These are phyloP conservation scores for Exophiala dermatitidis DNA, from an alignment of 2,329 filamentous ascomycete species.

Conservation along the genomic window DNA sequence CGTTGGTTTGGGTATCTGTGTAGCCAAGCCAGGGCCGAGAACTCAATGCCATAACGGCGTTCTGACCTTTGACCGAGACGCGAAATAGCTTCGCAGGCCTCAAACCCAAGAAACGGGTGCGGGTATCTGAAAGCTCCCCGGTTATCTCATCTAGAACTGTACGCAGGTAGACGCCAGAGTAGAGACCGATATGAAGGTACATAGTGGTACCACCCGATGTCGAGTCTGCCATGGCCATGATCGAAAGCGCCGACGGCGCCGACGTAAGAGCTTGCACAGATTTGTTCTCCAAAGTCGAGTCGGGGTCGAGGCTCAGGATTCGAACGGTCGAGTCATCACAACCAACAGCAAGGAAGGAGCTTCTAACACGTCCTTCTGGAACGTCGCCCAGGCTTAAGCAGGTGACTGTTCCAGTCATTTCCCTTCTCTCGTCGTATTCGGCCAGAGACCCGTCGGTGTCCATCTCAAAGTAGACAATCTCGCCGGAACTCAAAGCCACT, in stretches of 20 bases:
- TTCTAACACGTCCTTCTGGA: constrained; percentile 79
- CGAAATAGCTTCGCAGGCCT: constrained; percentile 85
- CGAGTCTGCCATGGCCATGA: constrained; percentile 94
- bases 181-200: constrained; percentile 91
- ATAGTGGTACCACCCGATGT: constrained; percentile 80
- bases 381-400: constrained; percentile 90
- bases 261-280: constrained; percentile 91
- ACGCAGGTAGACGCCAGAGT: constrained; percentile 90
- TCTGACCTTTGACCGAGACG: constrained; percentile 78
- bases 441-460: constrained; percentile 82
- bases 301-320: constrained; percentile 81
- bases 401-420: constrained; percentile 92
- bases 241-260: constrained; percentile 76
- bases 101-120: constrained; percentile 87
- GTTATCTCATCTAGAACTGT: constrained; percentile 93
- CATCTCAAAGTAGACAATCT: constrained; percentile 98
- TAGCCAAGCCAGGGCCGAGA: constrained; percentile 96
- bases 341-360: constrained; percentile 89
- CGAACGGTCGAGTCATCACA: constrained; percentile 96
- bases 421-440: constrained; percentile 89
- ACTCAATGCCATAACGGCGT: constrained; percentile 80
- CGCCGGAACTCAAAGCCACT: constrained; percentile 86
- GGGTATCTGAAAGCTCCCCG: constrained; percentile 87
- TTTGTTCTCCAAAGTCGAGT: constrained; percentile 84
- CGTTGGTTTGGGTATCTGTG: constrained; percentile 75